phyloP scores from a whole-genome alignment of 352 stramenopile species.

The Phytophthora sojae region DNA sequence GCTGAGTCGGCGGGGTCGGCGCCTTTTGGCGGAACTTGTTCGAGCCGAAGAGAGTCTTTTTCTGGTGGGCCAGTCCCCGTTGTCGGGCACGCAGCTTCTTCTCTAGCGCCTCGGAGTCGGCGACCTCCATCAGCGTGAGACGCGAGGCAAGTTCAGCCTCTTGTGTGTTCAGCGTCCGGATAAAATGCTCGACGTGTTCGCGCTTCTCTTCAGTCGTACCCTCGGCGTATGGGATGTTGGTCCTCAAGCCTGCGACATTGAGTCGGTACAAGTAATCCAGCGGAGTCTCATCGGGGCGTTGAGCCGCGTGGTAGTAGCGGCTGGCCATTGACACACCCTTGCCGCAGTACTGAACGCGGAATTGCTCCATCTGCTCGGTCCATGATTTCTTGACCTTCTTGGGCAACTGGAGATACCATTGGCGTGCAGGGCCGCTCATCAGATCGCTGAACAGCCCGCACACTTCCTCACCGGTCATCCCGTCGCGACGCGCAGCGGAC shows the following conservation, averaged over 20 bases:
- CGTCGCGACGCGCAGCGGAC: conserved; percentile 11
- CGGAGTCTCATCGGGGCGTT: background rate
- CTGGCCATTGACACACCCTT: background rate
- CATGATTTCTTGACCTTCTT: conserved; percentile 1
- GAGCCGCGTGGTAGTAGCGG: no score
- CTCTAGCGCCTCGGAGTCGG: background rate
- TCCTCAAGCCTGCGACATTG: background rate
- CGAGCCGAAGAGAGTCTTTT: conserved; percentile 7
- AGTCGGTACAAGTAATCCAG: background rate
- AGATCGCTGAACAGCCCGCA: conserved; percentile 24
- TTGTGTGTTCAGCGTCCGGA: no score
- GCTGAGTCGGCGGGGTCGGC: no score
- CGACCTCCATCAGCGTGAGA: no score
- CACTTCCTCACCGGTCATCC: conserved; percentile 2
- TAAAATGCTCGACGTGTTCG: no score
- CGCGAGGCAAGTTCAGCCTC: no score
- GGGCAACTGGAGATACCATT: conserved; percentile 22
- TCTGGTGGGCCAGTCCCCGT: background rate
- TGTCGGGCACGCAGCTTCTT: conserved; percentile 9
- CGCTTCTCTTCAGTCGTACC: background rate
- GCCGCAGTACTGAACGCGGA: conserved; percentile 16
- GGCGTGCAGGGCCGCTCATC: conserved; percentile 6
- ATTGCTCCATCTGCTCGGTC: background rate
- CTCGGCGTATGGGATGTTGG: background rate
- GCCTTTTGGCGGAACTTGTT: conserved; percentile 17